Conservation (phyloP, 2,329 filamentous ascomycete genomes). For the Phaeoacremonium minimum region DNA sequence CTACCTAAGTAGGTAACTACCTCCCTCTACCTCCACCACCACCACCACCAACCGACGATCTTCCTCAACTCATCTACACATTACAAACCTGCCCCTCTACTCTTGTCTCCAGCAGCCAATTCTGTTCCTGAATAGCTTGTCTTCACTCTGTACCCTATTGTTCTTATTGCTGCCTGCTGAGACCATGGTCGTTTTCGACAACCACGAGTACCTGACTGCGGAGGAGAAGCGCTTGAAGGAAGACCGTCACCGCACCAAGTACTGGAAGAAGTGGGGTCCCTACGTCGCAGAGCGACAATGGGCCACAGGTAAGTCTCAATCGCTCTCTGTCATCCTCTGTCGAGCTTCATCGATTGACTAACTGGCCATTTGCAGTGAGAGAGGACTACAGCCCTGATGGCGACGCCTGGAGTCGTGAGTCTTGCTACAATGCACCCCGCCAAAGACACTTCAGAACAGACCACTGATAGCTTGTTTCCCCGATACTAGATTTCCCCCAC, state of each 20-base stretch:
- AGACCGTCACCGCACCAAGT: conserved; percentile 77
- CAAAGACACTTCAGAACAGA: conserved; percentile 8
- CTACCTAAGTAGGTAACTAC: too few relatives aligned
- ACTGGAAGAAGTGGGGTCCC: conserved; percentile 98
- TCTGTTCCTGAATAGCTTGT: too few relatives aligned
- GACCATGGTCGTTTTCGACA: conserved; percentile 84
- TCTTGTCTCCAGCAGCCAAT: too few relatives aligned
- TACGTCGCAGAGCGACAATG: conserved; percentile 94
- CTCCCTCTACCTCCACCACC: too few relatives aligned
- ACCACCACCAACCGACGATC: too few relatives aligned
- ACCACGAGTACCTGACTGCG: conserved; percentile 79
- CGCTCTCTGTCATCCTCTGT: too few relatives aligned
- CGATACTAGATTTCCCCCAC: conserved; percentile 76
- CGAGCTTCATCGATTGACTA: too few relatives aligned
- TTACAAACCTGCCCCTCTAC: too few relatives aligned
- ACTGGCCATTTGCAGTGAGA: conserved; percentile 53
- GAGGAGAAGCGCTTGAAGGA: conserved; percentile 89
- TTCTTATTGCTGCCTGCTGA: neutral
- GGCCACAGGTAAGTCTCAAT: conserved; percentile 72
- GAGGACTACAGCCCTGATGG: conserved; percentile 90
- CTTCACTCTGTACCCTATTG: too few relatives aligned
- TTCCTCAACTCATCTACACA: too few relatives aligned
- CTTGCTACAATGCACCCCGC: conserved; percentile 3
- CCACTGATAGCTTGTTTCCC: conserved; percentile 7
- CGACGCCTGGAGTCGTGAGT: conserved; percentile 92